Evolutionary conservation across 2,329 filamentous ascomycete genomes (phyloP).

Genomic region (Trichophyton schoenleinii): DNA sequence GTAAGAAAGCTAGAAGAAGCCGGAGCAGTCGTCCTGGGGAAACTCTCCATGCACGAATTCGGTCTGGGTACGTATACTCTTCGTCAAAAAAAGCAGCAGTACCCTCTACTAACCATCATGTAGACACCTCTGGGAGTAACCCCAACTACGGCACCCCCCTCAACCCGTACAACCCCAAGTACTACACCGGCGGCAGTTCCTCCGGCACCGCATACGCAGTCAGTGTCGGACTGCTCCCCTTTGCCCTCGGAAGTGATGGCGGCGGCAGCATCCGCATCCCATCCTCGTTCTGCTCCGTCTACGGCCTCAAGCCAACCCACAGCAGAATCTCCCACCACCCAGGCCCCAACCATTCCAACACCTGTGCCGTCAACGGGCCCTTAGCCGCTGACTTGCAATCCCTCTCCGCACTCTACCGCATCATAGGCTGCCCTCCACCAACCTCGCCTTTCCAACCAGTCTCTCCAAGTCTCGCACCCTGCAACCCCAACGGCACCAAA

Average conservation of each 20-base stretch:
- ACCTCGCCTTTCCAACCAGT: slow-evolving; percentile 39
- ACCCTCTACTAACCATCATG: neutral
- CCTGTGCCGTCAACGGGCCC: slow-evolving; percentile 53
- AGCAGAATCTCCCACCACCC: slow-evolving; percentile 33
- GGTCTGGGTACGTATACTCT: slow-evolving; percentile 41
- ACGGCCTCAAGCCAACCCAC: slow-evolving; percentile 8
- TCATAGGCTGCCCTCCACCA: slow-evolving; percentile 58
- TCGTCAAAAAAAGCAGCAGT: neutral
- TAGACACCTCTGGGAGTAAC: slow-evolving; percentile 62
- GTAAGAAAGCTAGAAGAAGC: slow-evolving; percentile 52
- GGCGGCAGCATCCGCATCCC: slow-evolving; percentile 10
- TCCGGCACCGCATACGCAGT: slow-evolving; percentile 57
- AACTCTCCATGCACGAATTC: slow-evolving; percentile 61
- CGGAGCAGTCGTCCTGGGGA: slow-evolving; percentile 59
- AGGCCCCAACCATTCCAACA: slow-evolving; percentile 42
- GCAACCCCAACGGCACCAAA: slow-evolving; percentile 34
- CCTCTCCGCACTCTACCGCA: slow-evolving; percentile 60
- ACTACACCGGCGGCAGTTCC: slow-evolving; percentile 64
- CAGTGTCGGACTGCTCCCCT: slow-evolving; percentile 51
- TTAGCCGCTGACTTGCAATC: slow-evolving; percentile 59
- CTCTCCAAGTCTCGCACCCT: slow-evolving; percentile 27
- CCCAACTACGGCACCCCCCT: slow-evolving; percentile 54
- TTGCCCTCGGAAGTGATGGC: slow-evolving; percentile 7
- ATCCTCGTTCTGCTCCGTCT: slow-evolving; percentile 8
- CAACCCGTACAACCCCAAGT: slow-evolving; percentile 58